A percentile compares a stretch with the other conserved stretches of the same genome.
Conservation (phyloP, 805 yeast genomes). For the Blastobotrys americana region DNA sequence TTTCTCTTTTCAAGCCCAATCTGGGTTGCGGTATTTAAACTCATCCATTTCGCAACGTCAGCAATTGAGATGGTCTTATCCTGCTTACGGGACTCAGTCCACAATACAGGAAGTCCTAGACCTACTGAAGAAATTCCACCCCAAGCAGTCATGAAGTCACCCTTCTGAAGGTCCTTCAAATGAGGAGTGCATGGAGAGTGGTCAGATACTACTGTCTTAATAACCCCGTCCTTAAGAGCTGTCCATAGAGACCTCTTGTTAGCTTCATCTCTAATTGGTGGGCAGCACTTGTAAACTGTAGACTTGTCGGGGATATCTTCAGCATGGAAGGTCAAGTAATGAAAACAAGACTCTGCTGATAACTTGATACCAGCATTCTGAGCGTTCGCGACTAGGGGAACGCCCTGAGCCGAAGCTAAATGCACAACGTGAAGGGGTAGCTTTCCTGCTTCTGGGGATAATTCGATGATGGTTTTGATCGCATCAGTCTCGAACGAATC, state of each 20-base stretch:
- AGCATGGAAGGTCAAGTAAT: constrained; percentile 70
- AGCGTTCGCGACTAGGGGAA: constrained; percentile 67
- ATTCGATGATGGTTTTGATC: constrained; percentile 58
- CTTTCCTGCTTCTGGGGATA: constrained; percentile 41
- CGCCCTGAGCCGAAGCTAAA: constrained; percentile 75
- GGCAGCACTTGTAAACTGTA: constrained; percentile 89
- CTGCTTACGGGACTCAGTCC: constrained; percentile 54
- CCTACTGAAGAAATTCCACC: constrained; percentile 95
- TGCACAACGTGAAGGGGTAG: constrained; percentile 76
- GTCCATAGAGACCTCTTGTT: constrained; percentile 73
- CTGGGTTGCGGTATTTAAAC: constrained; percentile 75
- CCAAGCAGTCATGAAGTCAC: constrained; percentile 92
- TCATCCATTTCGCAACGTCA: constrained; percentile 75
- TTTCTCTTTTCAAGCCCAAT: constrained; percentile 67
- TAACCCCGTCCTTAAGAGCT: constrained; percentile 57
- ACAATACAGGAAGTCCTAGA: constrained; percentile 73
- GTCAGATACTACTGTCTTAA: constrained; percentile 85
- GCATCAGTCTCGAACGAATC: constrained; percentile 84
- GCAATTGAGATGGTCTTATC: constrained; percentile 35
- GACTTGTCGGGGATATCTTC: constrained; percentile 70
- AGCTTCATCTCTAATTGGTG: constrained; percentile 75
- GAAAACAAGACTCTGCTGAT: constrained; percentile 92
- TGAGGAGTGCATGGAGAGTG: constrained; percentile 96
- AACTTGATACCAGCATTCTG: constrained; percentile 38
- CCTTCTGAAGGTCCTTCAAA: constrained; percentile 68